Evolutionary conservation across 768 basidiomycete species (phyloP), one percentile per base, ranked within the genome.

Genomic region (Kwoniella botswanensis): DNA sequence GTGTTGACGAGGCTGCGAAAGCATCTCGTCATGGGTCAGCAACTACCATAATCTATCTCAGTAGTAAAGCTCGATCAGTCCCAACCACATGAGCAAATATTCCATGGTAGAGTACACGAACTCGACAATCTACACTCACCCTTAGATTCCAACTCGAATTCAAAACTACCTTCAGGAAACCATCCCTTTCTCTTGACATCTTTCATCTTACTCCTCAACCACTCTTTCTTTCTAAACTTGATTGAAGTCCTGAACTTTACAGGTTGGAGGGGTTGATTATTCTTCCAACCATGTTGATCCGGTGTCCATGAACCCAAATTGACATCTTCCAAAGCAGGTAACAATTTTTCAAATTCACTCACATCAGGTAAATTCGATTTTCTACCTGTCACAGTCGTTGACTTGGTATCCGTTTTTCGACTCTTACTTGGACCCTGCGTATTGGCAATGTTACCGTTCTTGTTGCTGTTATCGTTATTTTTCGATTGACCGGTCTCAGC

Each of bases 131-230:
- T 29, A 29, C 29, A 71, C 76, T 67, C 65, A 77, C 79, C 76
- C 61, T 63, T 21, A 61, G 69, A 72, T 41, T 61, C 57, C 65
- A 68, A 42, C 58, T 82, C 81, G 63, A 79, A 79, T 46, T 82
- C 81, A 64, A 82, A 82, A 41, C 75, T 79, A 4, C 79, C 81
- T 56, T 82, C 81, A 15, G 81, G 81, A 3, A 70, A 71, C 79
- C 79, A 82, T 22, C 81, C 81, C 21, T 73, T 74, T 42, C 81
- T 63, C 15, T 73, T 67, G 10, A 79, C 60, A 2, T 72, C 56
- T 60, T 73, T 73, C 17, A 12, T 74, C 53, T 22, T 68, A 53
- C 59, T 61, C 21, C 66, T 52, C 62, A 24, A 50, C 26, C 52
- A 73, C 67, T 62, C 60, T 67, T 46, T 70, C 60, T 15, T 15